Evolutionary conservation across 306 rosid genomes (phyloP), one percentile per base, ranked within the genome.

Genomic region (Gastrolobium bilobum): DNA sequence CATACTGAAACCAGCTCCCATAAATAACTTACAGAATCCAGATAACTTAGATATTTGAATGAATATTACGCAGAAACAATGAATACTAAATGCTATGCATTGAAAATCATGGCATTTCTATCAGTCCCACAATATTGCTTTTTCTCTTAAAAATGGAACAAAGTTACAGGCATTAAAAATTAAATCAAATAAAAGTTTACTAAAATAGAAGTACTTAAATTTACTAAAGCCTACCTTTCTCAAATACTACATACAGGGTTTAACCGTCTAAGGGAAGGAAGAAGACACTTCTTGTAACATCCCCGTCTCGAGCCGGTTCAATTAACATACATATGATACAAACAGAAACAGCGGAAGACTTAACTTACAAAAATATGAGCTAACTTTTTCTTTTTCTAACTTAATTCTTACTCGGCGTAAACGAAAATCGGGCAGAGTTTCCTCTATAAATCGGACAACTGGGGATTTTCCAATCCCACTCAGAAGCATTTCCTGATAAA

Each of bases 21-120:
- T 58, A n/a, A 30, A 50, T 40, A 35, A 39, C 51, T 39, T 38
- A 38, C 20, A 39, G 50, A 10, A 34, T 47, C 59, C 58, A 47
- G 59, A 68, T 13, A 38, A 48, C 13, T 37, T 37, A 52, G 63
- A 43, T 43, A 35, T 30, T 56, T 26, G 10, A 73, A 73, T 30
- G 40, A 29, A 72, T 9, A 52, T 38, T 3, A 71, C 11, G 57
- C 5, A 57, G 4, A 53, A 40, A 29, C 40, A 33, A 14, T 31
- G 59, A 44, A 34, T 33, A 44, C 59, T 43, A 31, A 5, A 13
- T 59, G 2, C 6, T 61, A 74, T 29, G 58, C 6, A 11, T 26
- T 26, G 42, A 50, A 50, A 75, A 61, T 61, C 26, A 35, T 62
- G 40, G 58, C 5, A 62, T 48, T 75, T 62, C 71, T 48, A 14